Base-by-base conservation (phyloP, 768 basidiomycete genomes). In the Myochromella boudieri region DNA sequence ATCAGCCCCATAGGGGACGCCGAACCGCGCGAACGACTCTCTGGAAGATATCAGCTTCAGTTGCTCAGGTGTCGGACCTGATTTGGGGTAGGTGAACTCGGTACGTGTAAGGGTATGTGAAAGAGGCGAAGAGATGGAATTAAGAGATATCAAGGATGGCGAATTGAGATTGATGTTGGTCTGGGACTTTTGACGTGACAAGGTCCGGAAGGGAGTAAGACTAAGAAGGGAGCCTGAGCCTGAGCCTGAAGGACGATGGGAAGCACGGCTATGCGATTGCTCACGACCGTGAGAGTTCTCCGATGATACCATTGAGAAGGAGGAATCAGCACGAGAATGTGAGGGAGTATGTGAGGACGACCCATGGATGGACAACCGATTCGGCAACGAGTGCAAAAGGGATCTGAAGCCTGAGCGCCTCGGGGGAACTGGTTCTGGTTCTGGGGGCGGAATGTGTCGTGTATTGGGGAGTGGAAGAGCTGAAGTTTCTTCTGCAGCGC, bases 81-180 rank as follows among this genome's bases (percentile, higher is more conserved):
- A 54, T 54, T 74, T 74, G 1, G 85, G 86, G 55, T 81, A 87
- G 14, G 76, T 76, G 51, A 90, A 86, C 59, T 85, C 83, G 1
- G 88, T 84, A 18, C 85, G 81, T 17, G 77, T 69, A 21, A 77
- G 68, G 9, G 90, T 91, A 60, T 92, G 86, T 5, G 82, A 75
- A 7, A 92, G 76, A 6, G 90, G 90, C 4, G 85, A 60, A 4
- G 87, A 89, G 47, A 92, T 91, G 8, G 79, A 86, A 53, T 81
- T 72, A 27, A 90, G 70, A 14, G 88, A 88, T 46, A 88, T 81
- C 43, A 76, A 68, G 15, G 87, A 87, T 6, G 86, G 81, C 1
- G 84, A 87, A 26, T 74, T 80, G 37, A 82, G 72, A 44, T 69
- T 67, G 21, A 71, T 60, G 6, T 71, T 75, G 15, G 66, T 63